phyloP scores from a whole-genome alignment of 1,139 yeast genomes.

The Yamadazyma siamensis region DNA sequence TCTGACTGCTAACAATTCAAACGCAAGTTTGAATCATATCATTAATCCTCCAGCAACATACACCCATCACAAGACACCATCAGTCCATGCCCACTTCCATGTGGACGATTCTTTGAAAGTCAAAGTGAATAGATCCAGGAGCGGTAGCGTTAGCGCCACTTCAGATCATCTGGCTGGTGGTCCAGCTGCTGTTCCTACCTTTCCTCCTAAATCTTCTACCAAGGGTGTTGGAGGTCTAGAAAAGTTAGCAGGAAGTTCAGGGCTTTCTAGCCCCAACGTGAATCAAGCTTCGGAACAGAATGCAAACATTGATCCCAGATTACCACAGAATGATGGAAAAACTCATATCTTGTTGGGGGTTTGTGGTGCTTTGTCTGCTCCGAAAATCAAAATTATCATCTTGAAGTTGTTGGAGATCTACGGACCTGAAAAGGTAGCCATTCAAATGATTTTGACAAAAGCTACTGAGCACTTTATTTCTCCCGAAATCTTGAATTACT shows the following conservation, averaged over 20 bases:
- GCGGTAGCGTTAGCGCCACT: slow-evolving; percentile 31
- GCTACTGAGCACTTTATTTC: slow-evolving; percentile 80
- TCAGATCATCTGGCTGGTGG: slow-evolving; percentile 13
- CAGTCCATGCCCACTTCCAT: slow-evolving; percentile 79
- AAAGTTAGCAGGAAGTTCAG: slow-evolving; percentile 11
- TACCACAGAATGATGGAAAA: slow-evolving; percentile 90
- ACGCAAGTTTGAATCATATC: slow-evolving; percentile 25
- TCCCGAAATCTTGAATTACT: slow-evolving; percentile 45
- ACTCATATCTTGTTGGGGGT: slow-evolving; percentile 84
- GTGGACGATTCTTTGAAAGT: slow-evolving; percentile 70
- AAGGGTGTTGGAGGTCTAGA: slow-evolving; percentile 14
- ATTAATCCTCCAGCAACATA: slow-evolving; percentile 30
- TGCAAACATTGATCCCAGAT: slow-evolving; percentile 67
- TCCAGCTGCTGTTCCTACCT: slow-evolving; percentile 7
- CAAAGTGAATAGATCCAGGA: slow-evolving; percentile 34
- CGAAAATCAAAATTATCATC: slow-evolving; percentile 71
- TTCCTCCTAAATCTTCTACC: slow-evolving; percentile 2
- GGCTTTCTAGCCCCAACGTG: slow-evolving; percentile 9
- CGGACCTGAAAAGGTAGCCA: slow-evolving; percentile 66
- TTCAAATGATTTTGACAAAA: slow-evolving; percentile 77
- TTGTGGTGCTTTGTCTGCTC: slow-evolving; percentile 82
- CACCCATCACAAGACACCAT: slow-evolving; percentile 52
- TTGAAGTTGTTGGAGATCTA: slow-evolving; percentile 76
- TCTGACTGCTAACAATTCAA: slow-evolving; percentile 17
- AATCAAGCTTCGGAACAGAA: slow-evolving; percentile 35